A percentile compares a stretch with the other conserved stretches of the same genome.
phyloP scores from a whole-genome alignment of 306 rosid genomes.

The Chamaecrista fasciculata region DNA sequence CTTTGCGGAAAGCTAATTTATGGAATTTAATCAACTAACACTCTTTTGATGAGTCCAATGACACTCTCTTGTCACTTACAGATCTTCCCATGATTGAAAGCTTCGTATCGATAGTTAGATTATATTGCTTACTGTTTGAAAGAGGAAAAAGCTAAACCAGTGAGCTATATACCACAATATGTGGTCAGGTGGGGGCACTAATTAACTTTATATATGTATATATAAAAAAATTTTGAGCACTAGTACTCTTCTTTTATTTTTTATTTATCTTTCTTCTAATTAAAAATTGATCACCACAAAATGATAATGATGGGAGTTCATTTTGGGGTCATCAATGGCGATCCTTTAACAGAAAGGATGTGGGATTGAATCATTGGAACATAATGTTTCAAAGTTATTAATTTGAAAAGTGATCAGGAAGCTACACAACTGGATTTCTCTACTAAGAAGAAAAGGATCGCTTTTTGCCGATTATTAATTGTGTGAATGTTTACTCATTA shows the following conservation, averaged over 20 bases:
- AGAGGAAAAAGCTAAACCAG: constrained; percentile 45
- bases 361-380: constrained; percentile 67
- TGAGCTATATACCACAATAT: constrained; percentile 32
- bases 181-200: constrained; percentile 45
- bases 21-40: constrained; percentile 28
- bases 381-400: constrained; percentile 47
- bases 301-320: constrained; percentile 43
- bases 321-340: constrained; percentile 44
- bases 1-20: constrained; percentile 36
- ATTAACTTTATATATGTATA: too few species aligned
- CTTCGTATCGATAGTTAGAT: constrained; percentile 22
- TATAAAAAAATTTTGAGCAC: constrained; percentile 35
- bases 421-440: constrained; percentile 48
- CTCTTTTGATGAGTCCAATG: constrained; percentile 23
- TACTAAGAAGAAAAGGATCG: constrained; percentile 71
- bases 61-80: constrained; percentile 37
- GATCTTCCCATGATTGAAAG: constrained; percentile 45
- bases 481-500: constrained; percentile 33
- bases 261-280: constrained; percentile 25
- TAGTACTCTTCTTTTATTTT: constrained; percentile 8
- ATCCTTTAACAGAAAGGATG: constrained; percentile 37
- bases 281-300: constrained; percentile 37
- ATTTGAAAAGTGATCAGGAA: constrained; percentile 35
- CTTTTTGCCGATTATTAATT: constrained; percentile 40
- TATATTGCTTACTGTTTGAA: constrained; percentile 40